Evolutionary conservation across 2,329 filamentous ascomycete genomes (phyloP).

Genomic region (Drechslerella dactyloides): DNA sequence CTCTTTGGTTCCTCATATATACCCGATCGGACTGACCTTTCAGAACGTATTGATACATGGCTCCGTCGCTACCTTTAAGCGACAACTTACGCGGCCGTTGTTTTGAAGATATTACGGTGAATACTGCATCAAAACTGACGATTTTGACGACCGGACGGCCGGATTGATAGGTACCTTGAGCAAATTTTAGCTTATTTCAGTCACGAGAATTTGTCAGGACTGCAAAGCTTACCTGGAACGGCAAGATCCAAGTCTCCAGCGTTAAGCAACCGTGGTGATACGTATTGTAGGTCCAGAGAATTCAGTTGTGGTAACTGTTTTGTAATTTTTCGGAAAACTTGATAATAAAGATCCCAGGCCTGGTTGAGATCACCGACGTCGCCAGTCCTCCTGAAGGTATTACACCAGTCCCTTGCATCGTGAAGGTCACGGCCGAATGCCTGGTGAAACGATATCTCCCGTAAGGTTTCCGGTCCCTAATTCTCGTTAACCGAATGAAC

Average conservation of each 20-base stretch:
- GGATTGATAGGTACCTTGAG: conserved; percentile 54
- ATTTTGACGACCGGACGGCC: conserved; percentile 81
- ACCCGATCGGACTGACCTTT: conserved; percentile 69
- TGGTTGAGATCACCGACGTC: conserved; percentile 96
- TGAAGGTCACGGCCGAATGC: conserved; percentile 94
- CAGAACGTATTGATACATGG: conserved; percentile 82
- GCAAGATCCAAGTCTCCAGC: conserved; percentile 87
- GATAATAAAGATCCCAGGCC: conserved; percentile 99
- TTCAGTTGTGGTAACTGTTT: conserved; percentile 92
- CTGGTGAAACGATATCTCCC: conserved; percentile 93
- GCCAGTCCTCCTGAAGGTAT: conserved; percentile 83
- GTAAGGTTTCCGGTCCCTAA: conserved; percentile 82
- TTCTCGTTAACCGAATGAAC: conserved; percentile 31
- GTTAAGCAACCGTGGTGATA: conserved; percentile 88
- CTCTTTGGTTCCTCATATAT: not conserved
- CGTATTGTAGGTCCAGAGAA: conserved; percentile 91
- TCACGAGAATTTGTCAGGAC: not conserved
- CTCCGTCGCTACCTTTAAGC: conserved; percentile 86
- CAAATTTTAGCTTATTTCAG: conserved; percentile 5
- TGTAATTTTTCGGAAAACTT: conserved; percentile 94
- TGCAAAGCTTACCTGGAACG: conserved; percentile 80
- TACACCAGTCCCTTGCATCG: conserved; percentile 95
- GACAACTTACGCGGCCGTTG: conserved; percentile 90
- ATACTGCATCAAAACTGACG: conserved; percentile 84
- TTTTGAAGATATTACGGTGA: conserved; percentile 94